A percentile compares a stretch with the other conserved stretches of the same genome.
These are phyloP conservation scores for Fusarium luffae DNA, from an alignment of 2,329 filamentous ascomycete species.

Conservation along the genomic window DNA sequence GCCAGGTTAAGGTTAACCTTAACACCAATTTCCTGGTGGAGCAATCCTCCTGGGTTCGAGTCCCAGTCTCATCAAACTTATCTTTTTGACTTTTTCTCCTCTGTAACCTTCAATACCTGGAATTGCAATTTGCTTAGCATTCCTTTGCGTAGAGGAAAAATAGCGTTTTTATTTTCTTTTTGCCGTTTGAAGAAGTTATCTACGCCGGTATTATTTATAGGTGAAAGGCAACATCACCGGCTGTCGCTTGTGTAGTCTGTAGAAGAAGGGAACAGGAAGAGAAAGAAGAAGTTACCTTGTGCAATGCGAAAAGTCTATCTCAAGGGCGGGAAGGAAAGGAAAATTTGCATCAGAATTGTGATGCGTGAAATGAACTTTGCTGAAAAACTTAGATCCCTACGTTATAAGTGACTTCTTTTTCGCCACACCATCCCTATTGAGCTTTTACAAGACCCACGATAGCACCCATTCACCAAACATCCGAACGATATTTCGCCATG, in stretches of 20 bases:
- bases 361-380: background rate
- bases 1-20: constrained; percentile 36
- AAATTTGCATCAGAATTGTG: background rate
- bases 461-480: background rate
- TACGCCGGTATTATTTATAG: too few relatives aligned
- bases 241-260: background rate
- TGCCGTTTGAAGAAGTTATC: background rate
- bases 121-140: background rate
- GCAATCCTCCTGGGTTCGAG: constrained; percentile 39
- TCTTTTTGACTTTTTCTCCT: background rate
- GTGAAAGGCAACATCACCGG: background rate
- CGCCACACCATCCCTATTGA: background rate
- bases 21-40: constrained; percentile 34
- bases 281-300: background rate
- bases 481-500: background rate
- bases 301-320: background rate
- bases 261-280: background rate
- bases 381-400: background rate
- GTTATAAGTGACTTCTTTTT: background rate
- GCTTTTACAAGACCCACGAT: background rate
- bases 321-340: background rate
- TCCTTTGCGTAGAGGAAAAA: background rate
- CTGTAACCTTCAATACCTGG: constrained; percentile 49
- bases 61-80: constrained; percentile 29
- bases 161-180: background rate